Base-by-base conservation (phyloP, 768 basidiomycete genomes). In the Leucosporidium yakuticum region DNA sequence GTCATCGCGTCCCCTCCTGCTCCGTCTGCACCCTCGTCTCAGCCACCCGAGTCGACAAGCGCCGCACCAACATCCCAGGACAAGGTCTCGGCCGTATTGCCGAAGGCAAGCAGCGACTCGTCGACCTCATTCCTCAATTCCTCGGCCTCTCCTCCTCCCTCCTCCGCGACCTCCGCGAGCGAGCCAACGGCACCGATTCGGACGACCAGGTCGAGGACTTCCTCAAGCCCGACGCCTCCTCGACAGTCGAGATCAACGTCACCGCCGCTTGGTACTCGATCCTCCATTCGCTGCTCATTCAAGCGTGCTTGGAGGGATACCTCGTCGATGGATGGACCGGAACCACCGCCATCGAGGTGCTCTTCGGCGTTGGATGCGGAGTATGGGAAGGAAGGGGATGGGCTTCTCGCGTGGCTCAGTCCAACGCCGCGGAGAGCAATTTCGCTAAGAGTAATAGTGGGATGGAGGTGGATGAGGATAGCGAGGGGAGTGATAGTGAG, bases 261-360 rank as follows among this genome's bases (percentile, higher is more conserved):
- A 87, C 89, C 32, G 80, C 84, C 31, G 85, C 86, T 70, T 93
- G 91, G 91, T 93, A 91, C 77, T 82, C 87, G 79, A 82, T 94
- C 19, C 81, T 91, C 21, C 84, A 85, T 0, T 86, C 88, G 2
- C 80, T 94, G 29, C 80, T 91, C 34, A 90, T 90, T 8, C 84
- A 90, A n/a, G 89, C 89, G 0, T 88, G 86, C 25, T 79, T 93
- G 61, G 90, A 94, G 75, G 91, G 91, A 0, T 93, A 92, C 75
- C 81, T 92, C 55, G 86, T 85, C 2, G 87, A 85, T 15, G 87
- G 88, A 0, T 94, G 91, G 91, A 83, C 82, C 34, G 90, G 91
- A 1, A 79, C 84, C 1, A 83, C 85, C 49, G 85, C 87, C 8
- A 83, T 86, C 15, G 87, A 89, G 74, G 85, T 87, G 67, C 78